Base-by-base conservation (phyloP, 805 yeast genomes). In the Yamadazyma sp. region DNA sequence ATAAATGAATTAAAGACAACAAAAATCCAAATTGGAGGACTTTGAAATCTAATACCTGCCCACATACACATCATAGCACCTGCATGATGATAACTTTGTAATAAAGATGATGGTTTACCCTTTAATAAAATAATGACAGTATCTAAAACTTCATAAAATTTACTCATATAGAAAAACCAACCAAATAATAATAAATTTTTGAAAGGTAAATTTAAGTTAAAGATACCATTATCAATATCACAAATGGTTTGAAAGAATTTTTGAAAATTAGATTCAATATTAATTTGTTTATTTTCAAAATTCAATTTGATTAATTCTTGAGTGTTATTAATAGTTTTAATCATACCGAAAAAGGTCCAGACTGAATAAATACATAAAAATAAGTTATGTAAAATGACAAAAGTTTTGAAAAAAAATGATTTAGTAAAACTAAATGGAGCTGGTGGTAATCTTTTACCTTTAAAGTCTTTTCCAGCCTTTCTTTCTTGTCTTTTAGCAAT, bases 11-110 rank as follows among this genome's bases (percentile, higher is more conserved):
- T 82, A 74, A 82, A 82, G 17, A 78, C 85, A 29, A 81, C 86
- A 59, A 82, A 82, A 49, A 82, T 78, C 88, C 88, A 82, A 54
- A 82, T 82, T 23, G 88, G 88, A 4, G 87, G 85, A 10, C 85
- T 73, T 33, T 73, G 75, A 57, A 63, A 82, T 38, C 87, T 64
- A 37, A 79, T 74, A 2, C 88, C 88, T 6, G 84, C 75, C 87
- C 87, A 82, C 88, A 82, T 82, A 40, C 85, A 80, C 58, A 82
- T 62, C 78, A 82, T 82, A 31, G 88, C 88, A 17, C 88, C 88
- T 4, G 87, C 75, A 55, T 82, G 88, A 54, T 82, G 88, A 59
- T 82, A 82, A 38, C 83, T 76, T 57, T 82, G 88, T 50, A 82
- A 65, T 38, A 82, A 60, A 5, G 82, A 75, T 10, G 83, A 75